phyloP scores from a whole-genome alignment of 2,329 filamentous ascomycete species.

The Trichoderma koningiopsis region DNA sequence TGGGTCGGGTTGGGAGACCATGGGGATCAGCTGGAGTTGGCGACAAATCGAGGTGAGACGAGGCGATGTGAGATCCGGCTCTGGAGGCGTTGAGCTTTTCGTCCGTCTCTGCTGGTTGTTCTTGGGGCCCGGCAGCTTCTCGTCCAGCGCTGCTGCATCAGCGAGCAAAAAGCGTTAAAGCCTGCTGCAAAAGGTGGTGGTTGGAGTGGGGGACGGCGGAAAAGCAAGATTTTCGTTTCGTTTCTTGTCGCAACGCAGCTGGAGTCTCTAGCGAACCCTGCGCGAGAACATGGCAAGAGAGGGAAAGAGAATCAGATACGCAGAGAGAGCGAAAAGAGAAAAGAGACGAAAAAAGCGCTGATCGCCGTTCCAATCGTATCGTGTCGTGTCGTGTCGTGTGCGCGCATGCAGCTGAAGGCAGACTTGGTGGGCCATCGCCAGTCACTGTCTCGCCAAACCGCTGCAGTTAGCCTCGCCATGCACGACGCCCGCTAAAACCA shows the following conservation, averaged over 20 bases:
- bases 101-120: neutral
- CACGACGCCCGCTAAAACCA: conserved; percentile 17
- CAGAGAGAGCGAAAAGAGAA: neutral
- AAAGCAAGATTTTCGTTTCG: neutral
- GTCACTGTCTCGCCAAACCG: neutral
- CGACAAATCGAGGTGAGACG: neutral
- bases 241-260: neutral
- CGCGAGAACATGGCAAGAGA: conserved; percentile 1
- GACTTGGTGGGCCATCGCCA: conserved; percentile 22
- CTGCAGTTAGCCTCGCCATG: conserved; percentile 26
- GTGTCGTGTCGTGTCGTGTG: neutral
- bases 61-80: neutral
- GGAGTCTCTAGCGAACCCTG: conserved; percentile 13
- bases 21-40: conserved; percentile 39
- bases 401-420: conserved; percentile 17
- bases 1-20: conserved; percentile 66
- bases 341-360: neutral
- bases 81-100: neutral
- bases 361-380: neutral
- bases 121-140: neutral
- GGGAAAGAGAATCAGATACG: neutral
- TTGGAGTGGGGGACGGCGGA: conserved; percentile 17
- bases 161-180: conserved; percentile 2
- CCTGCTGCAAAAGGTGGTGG: conserved; percentile 6
- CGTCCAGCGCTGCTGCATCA: conserved; percentile 20